Percentiles rank a stretch among this genome's conserved stretches.
Evolutionary conservation across 495 filamentous ascomycete genomes (phyloP).

Genomic region (Delitschia confertaspora): DNA sequence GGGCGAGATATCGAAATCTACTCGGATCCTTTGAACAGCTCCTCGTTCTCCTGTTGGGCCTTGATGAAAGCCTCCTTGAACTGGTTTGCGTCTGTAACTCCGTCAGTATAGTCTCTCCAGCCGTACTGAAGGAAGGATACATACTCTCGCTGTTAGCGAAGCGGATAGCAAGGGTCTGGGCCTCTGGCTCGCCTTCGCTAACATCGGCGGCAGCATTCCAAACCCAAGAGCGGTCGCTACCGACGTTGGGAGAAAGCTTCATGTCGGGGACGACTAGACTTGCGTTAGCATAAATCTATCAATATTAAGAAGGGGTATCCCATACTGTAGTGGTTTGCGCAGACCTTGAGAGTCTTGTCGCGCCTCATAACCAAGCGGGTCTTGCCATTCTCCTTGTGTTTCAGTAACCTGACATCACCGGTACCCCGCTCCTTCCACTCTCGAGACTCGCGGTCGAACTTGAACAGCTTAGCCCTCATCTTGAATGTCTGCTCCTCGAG

Average conservation of each 20-base stretch:
- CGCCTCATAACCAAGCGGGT: constrained; percentile 96
- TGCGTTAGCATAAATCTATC: constrained; percentile 1
- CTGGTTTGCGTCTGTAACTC: constrained; percentile 69
- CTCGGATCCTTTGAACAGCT: constrained; percentile 48
- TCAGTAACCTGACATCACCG: constrained; percentile 89
- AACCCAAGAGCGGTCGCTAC: constrained; percentile 96
- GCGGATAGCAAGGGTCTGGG: constrained; percentile 89
- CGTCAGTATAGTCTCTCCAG: constrained; percentile 22
- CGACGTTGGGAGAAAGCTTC: constrained; percentile 96
- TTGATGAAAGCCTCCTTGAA: constrained; percentile 99
- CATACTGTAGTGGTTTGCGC: constrained; percentile 99
- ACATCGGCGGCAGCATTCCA: constrained; percentile 98
- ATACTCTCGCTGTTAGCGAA: constrained; percentile 97
- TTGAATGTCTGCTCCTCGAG: constrained; percentile 95
- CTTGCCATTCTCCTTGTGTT: constrained; percentile 98
- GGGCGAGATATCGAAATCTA: no score
- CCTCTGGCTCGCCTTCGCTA: constrained; percentile 94
- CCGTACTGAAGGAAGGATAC: constrained; percentile 30
- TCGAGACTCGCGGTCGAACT: constrained; percentile 77
- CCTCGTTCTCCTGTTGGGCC: constrained; percentile 94
- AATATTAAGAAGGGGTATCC: constrained; percentile 1
- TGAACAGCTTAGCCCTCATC: constrained; percentile 99
- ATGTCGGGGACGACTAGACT: constrained; percentile 90
- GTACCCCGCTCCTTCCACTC: constrained; percentile 99
- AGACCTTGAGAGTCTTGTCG: constrained; percentile 99